Percentiles rank a stretch among this genome's conserved stretches.
These are phyloP conservation scores for Lizonia empirigonia DNA, from an alignment of 2,329 filamentous ascomycete species.

Conservation along the genomic window DNA sequence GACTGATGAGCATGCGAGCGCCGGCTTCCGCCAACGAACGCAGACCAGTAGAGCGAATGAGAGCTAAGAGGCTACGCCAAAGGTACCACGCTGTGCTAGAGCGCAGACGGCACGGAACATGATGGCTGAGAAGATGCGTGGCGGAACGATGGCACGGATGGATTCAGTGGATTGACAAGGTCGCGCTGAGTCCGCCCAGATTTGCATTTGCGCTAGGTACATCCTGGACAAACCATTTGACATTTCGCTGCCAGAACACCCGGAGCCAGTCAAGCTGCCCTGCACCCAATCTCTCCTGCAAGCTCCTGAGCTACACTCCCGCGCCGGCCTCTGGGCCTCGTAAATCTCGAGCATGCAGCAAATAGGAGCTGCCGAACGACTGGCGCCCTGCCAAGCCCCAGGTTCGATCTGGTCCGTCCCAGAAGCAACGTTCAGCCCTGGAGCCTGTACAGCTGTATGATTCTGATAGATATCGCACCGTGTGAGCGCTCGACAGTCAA, in stretches of 20 bases:
- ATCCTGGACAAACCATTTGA: constrained; percentile 14
- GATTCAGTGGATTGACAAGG: constrained; percentile 25
- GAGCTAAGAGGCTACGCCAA: constrained; percentile 26
- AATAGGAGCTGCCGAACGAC: constrained; percentile 11
- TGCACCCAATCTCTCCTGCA: constrained; percentile 12
- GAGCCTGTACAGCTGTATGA: constrained; percentile 6
- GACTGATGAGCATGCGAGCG: constrained; percentile 32
- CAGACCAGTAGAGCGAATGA: constrained; percentile 28
- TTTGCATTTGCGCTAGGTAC: constrained; percentile 24
- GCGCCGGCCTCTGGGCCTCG: constrained; percentile 12
- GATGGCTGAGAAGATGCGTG: constrained; percentile 30
- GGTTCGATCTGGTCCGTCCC: constrained; percentile 2
- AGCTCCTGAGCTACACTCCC: constrained; percentile 25
- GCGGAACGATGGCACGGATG: constrained; percentile 23
- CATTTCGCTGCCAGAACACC: constrained; percentile 9
- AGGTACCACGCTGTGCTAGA: constrained; percentile 33
- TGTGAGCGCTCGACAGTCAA: constrained; percentile 11
- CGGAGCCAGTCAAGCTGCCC: constrained; percentile 20
- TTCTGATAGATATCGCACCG: constrained; percentile 5
- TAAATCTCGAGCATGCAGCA: constrained; percentile 12
- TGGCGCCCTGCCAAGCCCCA: constrained; percentile 19
- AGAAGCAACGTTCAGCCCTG: constrained; percentile 11
- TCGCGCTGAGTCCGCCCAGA: constrained; percentile 24
- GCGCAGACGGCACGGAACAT: constrained; percentile 35
- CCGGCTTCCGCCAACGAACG: constrained; percentile 25